phyloP scores from a whole-genome alignment of 345 rosid genomes.

The Passiflora organensis region DNA sequence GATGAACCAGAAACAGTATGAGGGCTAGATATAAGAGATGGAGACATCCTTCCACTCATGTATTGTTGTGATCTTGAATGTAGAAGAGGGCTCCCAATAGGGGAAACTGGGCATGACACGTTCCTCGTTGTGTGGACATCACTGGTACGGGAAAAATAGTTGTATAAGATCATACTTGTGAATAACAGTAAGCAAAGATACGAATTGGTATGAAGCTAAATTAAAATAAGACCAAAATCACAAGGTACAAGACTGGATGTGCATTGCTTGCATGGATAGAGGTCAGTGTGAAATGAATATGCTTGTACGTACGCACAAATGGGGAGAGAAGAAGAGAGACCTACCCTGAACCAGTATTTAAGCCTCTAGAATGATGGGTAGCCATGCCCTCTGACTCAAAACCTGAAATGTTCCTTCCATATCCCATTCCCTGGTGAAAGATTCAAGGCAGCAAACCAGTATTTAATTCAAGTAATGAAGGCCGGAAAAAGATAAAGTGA shows the following conservation, averaged over 20 bases:
- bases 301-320: neutral
- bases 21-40: slow-evolving; percentile 28
- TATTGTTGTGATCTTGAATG: slow-evolving; percentile 26
- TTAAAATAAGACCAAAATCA: neutral
- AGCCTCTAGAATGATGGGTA: slow-evolving; percentile 17
- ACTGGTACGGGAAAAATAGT: slow-evolving; percentile 9
- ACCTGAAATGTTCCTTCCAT: slow-evolving; percentile 13
- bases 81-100: slow-evolving; percentile 24
- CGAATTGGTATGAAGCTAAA: neutral
- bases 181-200: too few relatives aligned
- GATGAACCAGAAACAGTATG: slow-evolving; percentile 25
- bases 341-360: slow-evolving; percentile 15
- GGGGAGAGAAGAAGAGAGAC: slow-evolving; percentile 6
- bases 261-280: neutral
- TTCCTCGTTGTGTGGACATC: slow-evolving; percentile 16
- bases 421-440: slow-evolving; percentile 17
- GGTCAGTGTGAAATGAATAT: neutral
- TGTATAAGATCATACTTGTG: neutral
- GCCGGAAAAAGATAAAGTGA: too few relatives aligned
- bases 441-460: slow-evolving; percentile 15
- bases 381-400: slow-evolving; percentile 20
- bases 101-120: slow-evolving; percentile 21
- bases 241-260: too few relatives aligned
- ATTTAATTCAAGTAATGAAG: slow-evolving; percentile 17
- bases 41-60: slow-evolving; percentile 20